These are phyloP conservation scores for Gonapodya prolifera DNA, from an alignment of 192 early-diverging fungal genomes.

Conservation along the genomic window DNA sequence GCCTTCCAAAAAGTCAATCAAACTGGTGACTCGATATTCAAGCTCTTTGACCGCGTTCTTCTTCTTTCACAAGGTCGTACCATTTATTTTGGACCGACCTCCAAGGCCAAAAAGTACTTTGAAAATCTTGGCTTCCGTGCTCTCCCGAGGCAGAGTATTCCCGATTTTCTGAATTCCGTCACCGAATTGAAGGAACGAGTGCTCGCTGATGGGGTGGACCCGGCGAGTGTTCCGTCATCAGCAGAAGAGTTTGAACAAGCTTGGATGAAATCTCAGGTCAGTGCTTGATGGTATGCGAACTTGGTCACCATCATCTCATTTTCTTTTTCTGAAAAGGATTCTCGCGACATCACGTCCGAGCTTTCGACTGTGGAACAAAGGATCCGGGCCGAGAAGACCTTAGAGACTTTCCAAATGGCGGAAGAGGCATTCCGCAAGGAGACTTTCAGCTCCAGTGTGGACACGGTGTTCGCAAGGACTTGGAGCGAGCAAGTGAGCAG, in stretches of 20 bases:
- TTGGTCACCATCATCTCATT: background rate
- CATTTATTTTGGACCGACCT: constrained; percentile 54
- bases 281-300: background rate
- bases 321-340: background rate
- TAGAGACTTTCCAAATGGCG: background rate
- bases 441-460: background rate
- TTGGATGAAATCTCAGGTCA: background rate
- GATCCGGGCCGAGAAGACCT: background rate
- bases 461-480: background rate
- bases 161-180: constrained; percentile 62
- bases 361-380: background rate
- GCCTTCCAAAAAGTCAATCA: constrained; percentile 30
- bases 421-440: background rate
- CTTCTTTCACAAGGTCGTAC: constrained; percentile 53
- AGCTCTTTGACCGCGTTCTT: constrained; percentile 57
- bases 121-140: constrained; percentile 45
- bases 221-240: background rate
- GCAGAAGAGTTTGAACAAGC: background rate
- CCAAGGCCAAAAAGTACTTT: constrained; percentile 49
- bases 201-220: background rate
- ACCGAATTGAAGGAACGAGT: constrained; percentile 39
- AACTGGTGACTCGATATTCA: constrained; percentile 65
- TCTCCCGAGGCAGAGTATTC: constrained; percentile 50
- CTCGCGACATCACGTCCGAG: background rate
- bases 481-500: background rate